phyloP scores from a whole-genome alignment of 176 grass and related monocot species.

The Themeda triandra region DNA sequence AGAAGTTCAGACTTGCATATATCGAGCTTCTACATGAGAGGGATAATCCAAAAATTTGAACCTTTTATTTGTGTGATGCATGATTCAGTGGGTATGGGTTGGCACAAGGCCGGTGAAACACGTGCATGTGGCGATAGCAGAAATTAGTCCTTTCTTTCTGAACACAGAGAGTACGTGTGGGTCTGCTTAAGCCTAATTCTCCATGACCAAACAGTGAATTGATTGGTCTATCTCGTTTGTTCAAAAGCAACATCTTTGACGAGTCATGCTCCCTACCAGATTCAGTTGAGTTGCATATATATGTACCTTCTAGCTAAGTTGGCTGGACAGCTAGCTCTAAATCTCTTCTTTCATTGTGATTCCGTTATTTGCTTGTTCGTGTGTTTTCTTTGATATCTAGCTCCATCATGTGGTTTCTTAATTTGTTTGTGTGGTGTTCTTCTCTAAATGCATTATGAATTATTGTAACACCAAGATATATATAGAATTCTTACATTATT shows the following conservation, averaged over 20 bases:
- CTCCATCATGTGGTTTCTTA: background rate
- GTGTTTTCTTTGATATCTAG: background rate
- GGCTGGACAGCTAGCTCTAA: background rate
- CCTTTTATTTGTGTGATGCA: no score
- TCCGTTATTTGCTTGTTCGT: background rate
- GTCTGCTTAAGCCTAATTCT: background rate
- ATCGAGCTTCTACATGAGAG: background rate
- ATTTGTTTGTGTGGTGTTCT: background rate
- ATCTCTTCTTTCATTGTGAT: background rate
- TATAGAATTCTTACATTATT: background rate
- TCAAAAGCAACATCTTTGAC: background rate
- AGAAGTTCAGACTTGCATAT: conserved; percentile 5
- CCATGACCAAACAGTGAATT: background rate
- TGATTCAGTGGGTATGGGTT: background rate
- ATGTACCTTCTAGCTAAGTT: background rate
- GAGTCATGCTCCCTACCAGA: background rate
- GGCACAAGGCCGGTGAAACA: background rate
- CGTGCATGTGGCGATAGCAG: background rate
- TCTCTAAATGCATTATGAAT: background rate
- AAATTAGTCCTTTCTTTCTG: background rate
- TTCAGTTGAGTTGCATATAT: background rate
- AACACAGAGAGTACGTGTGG: background rate
- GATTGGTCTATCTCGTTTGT: background rate
- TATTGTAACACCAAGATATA: background rate
- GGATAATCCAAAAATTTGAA: background rate